These are phyloP conservation scores for Solanum tarijense DNA, from an alignment of 257 asterid genomes.

Conservation along the genomic window DNA sequence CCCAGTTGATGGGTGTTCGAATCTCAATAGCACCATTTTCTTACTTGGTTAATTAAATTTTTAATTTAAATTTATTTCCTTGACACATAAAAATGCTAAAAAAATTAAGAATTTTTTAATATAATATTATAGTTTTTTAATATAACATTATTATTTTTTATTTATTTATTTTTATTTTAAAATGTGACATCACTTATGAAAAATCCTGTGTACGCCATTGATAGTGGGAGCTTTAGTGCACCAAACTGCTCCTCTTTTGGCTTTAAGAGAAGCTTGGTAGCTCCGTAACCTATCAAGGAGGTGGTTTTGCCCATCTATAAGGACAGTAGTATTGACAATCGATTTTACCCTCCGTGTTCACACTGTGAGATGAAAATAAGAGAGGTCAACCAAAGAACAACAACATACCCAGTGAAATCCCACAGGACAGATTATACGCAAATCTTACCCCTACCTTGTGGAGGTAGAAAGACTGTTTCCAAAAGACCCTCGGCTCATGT, in stretches of 20 bases:
- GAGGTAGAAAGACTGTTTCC: not conserved
- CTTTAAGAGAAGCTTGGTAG: not conserved
- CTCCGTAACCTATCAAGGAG: not conserved
- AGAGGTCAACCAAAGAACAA: not conserved
- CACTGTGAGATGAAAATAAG: not conserved
- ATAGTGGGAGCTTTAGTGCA: not conserved
- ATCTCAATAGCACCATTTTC: no score
- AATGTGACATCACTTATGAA: no score
- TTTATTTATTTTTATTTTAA: no score
- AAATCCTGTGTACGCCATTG: no score
- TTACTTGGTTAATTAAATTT: no score
- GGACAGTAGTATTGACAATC: not conserved
- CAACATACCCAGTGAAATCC: not conserved
- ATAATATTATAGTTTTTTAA: no score
- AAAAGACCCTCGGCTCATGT: not conserved
- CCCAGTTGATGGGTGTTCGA: no score
- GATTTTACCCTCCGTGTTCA: not conserved
- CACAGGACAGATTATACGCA: no score
- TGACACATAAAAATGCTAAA: no score
- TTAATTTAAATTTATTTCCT: no score
- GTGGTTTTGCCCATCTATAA: not conserved
- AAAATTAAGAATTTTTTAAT: no score
- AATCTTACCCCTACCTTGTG: not conserved
- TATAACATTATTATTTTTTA: no score
- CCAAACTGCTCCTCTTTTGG: rapidly evolving